These are phyloP conservation scores for Pseudonectria buxi DNA, from an alignment of 2,329 filamentous ascomycete species.

Conservation along the genomic window DNA sequence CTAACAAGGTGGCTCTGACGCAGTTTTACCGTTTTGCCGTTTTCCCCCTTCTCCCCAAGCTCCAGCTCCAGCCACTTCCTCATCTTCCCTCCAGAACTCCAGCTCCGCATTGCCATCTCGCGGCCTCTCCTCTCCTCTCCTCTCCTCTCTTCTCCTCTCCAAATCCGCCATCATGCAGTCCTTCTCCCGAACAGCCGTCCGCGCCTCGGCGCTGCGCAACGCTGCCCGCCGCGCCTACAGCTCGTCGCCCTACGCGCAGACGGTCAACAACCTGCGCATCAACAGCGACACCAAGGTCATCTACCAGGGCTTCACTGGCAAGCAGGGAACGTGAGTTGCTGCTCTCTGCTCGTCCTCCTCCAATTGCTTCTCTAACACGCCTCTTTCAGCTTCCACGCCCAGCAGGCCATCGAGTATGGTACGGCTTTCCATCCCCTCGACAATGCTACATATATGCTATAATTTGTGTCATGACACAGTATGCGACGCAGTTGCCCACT, in stretches of 20 bases:
- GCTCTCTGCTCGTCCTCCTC: neutral
- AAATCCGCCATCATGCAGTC: constrained; percentile 65
- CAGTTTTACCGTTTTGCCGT: constrained; percentile 1
- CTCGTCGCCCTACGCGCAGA: constrained; percentile 65
- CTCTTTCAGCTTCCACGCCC: constrained; percentile 76
- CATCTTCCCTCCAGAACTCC: constrained; percentile 5
- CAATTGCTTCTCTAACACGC: constrained; percentile 8
- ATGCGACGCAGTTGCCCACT: constrained; percentile 21
- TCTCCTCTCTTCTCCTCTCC: constrained; percentile 6
- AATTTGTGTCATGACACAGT: constrained; percentile 18
- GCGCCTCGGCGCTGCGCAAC: constrained; percentile 62
- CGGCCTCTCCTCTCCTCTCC: constrained; percentile 6
- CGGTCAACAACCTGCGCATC: constrained; percentile 83
- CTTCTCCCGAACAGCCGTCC: constrained; percentile 62
- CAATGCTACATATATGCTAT: constrained; percentile 12
- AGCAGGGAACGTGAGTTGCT: constrained; percentile 78
- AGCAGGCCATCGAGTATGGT: constrained; percentile 98
- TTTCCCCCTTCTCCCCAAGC: neutral
- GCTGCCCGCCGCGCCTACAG: constrained; percentile 65
- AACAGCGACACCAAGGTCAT: constrained; percentile 89
- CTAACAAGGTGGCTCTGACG: constrained; percentile 6
- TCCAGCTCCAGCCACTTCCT: constrained; percentile 11
- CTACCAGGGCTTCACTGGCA: constrained; percentile 96
- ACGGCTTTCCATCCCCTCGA: constrained; percentile 27
- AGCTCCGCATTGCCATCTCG: constrained; percentile 7